Percentiles rank a stretch among this genome's conserved stretches.
These are phyloP conservation scores for Naegleria lovaniensis DNA, from an alignment of 208 protist genomes.

Conservation along the genomic window DNA sequence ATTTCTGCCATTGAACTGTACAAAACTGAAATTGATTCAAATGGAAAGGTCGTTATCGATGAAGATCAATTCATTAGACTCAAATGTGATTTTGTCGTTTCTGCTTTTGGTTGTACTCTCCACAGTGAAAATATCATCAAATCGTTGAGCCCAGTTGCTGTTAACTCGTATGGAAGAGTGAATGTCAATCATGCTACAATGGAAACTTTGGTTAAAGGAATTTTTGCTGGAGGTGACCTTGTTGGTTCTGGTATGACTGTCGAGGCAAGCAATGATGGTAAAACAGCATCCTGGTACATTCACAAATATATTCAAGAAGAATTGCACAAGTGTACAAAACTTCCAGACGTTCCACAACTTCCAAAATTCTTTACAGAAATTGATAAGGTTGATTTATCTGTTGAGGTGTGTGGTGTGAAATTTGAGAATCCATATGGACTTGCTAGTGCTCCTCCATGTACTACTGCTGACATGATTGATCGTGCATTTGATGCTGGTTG, in stretches of 20 bases:
- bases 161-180: constrained; percentile 52
- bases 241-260: constrained; percentile 60
- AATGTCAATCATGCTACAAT: constrained; percentile 49
- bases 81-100: constrained; percentile 72
- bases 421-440: constrained; percentile 84
- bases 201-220: constrained; percentile 26
- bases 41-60: constrained; percentile 58
- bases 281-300: constrained; percentile 69
- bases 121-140: constrained; percentile 31
- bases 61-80: constrained; percentile 63
- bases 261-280: constrained; percentile 80
- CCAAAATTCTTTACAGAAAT: constrained; percentile 66
- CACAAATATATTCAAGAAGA: constrained; percentile 62
- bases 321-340: constrained; percentile 40
- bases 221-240: constrained; percentile 72
- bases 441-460: constrained; percentile 62
- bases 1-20: constrained; percentile 59
- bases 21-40: constrained; percentile 57
- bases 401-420: constrained; percentile 63
- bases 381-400: constrained; percentile 66
- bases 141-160: constrained; percentile 41
- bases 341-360: constrained; percentile 50
- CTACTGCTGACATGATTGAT: constrained; percentile 46
- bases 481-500: constrained; percentile 66
- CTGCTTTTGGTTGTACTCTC: constrained; percentile 60